phyloP scores from a whole-genome alignment of 83 land plant species.

The Isoetes engelmannii region DNA sequence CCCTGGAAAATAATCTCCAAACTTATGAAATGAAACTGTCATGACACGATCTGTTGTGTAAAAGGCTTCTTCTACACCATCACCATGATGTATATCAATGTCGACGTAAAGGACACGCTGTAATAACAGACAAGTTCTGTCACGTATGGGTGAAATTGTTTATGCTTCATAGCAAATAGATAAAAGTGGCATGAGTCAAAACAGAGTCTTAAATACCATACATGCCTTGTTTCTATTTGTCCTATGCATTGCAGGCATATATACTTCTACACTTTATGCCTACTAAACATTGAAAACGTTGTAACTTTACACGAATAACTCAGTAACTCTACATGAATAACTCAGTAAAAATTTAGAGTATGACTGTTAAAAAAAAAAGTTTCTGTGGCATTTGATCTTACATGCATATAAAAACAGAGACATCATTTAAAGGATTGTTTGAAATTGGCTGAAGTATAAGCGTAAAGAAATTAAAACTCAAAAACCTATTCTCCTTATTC shows the following conservation, averaged over 20 bases:
- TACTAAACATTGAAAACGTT: background rate
- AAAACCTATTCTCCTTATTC: background rate
- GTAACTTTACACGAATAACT: background rate
- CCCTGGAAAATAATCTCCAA: slow-evolving; percentile 17
- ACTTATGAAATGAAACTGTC: slow-evolving; percentile 85
- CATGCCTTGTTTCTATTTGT: background rate
- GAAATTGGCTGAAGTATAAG: background rate
- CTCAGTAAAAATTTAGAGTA: background rate
- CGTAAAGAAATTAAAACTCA: background rate
- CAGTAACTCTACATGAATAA: background rate
- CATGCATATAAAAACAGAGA: background rate
- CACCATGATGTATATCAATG: slow-evolving; percentile 88
- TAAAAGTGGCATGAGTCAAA: background rate
- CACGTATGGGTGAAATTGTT: background rate
- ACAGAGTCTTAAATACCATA: background rate
- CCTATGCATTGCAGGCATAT: no score
- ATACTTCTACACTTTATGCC: background rate
- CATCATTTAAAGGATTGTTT: background rate
- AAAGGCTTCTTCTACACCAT: slow-evolving; percentile 89
- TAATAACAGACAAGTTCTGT: background rate
- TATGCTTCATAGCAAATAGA: background rate
- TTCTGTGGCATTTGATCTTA: background rate
- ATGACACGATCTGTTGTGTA: slow-evolving; percentile 78
- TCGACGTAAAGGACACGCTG: slow-evolving; percentile 85
- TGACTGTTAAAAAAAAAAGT: background rate